Conservation (phyloP, 2,329 filamentous ascomycete species). For the Apiospora hydei region DNA sequence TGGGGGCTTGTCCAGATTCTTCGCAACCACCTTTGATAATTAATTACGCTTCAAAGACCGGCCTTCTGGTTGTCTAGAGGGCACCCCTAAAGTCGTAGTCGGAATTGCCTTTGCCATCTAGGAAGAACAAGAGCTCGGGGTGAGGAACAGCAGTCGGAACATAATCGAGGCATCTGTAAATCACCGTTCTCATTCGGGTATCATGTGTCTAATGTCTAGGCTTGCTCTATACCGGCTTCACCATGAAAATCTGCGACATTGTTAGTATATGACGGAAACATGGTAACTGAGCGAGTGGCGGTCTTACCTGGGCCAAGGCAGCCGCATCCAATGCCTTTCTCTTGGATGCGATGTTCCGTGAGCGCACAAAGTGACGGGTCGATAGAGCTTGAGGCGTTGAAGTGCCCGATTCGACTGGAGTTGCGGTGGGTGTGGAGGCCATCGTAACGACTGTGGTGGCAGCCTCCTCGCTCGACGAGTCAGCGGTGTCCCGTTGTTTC, state of each 20-base stretch:
- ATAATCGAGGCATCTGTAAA: neutral
- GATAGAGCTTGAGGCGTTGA: constrained; percentile 58
- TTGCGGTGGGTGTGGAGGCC: constrained; percentile 43
- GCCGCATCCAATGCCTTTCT: constrained; percentile 81
- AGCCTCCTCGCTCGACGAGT: constrained; percentile 38
- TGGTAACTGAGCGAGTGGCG: neutral
- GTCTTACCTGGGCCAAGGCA: constrained; percentile 81
- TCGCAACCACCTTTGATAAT: no score
- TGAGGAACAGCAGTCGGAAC: no score
- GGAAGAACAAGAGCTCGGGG: no score
- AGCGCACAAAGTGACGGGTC: constrained; percentile 76
- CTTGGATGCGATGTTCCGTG: constrained; percentile 89
- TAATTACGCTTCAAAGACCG: no score
- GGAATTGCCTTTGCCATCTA: no score
- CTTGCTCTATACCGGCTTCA: constrained; percentile 39
- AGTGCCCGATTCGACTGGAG: constrained; percentile 39
- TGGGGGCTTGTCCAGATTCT: no score
- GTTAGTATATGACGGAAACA: constrained; percentile 30
- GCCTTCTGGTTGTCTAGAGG: no score
- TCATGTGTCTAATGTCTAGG: constrained; percentile 18
- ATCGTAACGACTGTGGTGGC: constrained; percentile 41
- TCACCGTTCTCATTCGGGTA: constrained; percentile 14
- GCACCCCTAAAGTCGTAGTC: no score
- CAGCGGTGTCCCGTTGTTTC: constrained; percentile 48
- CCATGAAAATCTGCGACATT: constrained; percentile 41